Conservation (phyloP, 2,329 filamentous ascomycete genomes). For the Stagonosporopsis chrysanthemi region DNA sequence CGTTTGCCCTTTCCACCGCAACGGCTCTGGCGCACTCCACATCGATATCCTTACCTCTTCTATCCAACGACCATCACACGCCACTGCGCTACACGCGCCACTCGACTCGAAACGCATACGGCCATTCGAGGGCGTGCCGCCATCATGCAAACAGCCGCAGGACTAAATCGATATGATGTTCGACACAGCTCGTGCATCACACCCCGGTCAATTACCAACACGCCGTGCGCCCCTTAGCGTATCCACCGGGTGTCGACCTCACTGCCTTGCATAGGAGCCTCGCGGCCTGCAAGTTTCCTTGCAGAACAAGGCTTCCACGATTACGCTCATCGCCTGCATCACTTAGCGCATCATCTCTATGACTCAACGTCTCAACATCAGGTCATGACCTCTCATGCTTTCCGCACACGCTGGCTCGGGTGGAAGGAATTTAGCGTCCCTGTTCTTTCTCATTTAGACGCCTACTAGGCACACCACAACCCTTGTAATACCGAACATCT, state of each 20-base stretch:
- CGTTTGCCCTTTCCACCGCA: conserved; percentile 27
- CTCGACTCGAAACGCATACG: conserved; percentile 28
- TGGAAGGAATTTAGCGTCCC: conserved; percentile 39
- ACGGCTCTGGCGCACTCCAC: conserved; percentile 37
- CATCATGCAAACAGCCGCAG: conserved; percentile 36
- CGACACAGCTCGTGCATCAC: conserved; percentile 33
- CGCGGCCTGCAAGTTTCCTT: conserved; percentile 24
- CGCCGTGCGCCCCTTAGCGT: conserved; percentile 16
- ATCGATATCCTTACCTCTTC: conserved; percentile 28
- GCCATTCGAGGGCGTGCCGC: conserved; percentile 28
- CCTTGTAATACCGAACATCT: conserved; percentile 49
- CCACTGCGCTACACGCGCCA: conserved; percentile 29
- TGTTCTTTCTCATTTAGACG: conserved; percentile 34
- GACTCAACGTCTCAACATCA: conserved; percentile 36
- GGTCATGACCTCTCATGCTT: conserved; percentile 33
- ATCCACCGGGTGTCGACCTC: conserved; percentile 27
- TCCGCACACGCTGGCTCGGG: conserved; percentile 49
- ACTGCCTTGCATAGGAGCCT: conserved; percentile 26
- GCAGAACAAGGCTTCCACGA: conserved; percentile 20
- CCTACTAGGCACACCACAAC: conserved; percentile 27
- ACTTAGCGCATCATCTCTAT: conserved; percentile 25
- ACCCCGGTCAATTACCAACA: conserved; percentile 19
- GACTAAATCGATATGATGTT: conserved; percentile 37
- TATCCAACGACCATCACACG: conserved; percentile 14
- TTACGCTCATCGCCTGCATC: conserved; percentile 23